Conservation (phyloP, 352 stramenopile species). For the Plasmopara viticola region DNA sequence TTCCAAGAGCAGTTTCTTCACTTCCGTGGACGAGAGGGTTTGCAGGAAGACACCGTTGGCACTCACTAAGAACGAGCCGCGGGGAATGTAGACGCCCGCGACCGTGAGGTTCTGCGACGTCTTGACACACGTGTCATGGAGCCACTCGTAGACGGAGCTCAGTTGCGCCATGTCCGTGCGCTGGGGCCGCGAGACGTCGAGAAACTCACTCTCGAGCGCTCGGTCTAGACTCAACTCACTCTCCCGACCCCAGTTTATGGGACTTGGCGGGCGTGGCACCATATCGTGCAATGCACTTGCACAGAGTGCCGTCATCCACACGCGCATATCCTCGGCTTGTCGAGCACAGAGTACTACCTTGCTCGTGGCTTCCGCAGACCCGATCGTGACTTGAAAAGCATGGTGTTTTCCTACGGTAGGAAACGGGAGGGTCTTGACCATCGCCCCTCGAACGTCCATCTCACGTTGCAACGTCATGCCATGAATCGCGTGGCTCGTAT, state of each 20-base stretch:
- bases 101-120: constrained; percentile 36
- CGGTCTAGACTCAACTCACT: constrained; percentile 2
- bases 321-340: constrained; percentile 33
- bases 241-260: constrained; percentile 11
- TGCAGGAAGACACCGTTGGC: constrained; percentile 57
- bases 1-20: constrained; percentile 37
- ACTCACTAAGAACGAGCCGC: constrained; percentile 55
- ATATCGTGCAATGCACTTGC: constrained; percentile 14
- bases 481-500: constrained; percentile 11
- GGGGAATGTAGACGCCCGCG: constrained; percentile 23
- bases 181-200: constrained; percentile 28
- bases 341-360: constrained; percentile 45
- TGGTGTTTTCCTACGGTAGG: constrained; percentile 35
- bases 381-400: constrained; percentile 48
- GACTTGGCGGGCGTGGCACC: constrained; percentile 2
- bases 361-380: not conserved
- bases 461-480: constrained; percentile 37
- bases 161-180: constrained; percentile 33
- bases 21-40: constrained; percentile 40
- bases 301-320: constrained; percentile 40
- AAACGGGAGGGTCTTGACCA: constrained; percentile 44
- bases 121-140: constrained; percentile 44
- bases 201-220: constrained; percentile 15
- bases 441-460: constrained; percentile 28
- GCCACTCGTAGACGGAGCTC: constrained; percentile 48